Base-by-base conservation (phyloP, 805 yeast species). In the Suhomyces sp. region DNA sequence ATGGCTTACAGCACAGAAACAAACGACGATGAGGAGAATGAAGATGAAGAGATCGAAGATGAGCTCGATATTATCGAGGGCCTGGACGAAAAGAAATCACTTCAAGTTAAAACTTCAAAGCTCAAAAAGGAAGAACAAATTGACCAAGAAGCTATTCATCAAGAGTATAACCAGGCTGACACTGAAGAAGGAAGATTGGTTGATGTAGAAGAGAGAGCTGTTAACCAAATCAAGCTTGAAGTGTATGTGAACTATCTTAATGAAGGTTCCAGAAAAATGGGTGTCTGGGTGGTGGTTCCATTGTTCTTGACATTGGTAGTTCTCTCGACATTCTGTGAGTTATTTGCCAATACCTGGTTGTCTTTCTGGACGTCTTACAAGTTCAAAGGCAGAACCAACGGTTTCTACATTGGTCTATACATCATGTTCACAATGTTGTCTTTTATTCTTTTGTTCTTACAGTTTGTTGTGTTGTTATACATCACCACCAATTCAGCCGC, bases 311-410 rank as follows among this genome's bases (percentile, higher is more conserved):
- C 57, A 7, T 46, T 55, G 5, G 57, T 65, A 54, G 53, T 65
- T 31, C 49, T 77, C 13, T 72, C 78, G 46, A 78, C 80, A 1
- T 85, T 84, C 64, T 73, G 78, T 54, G 75, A 73, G 51, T 65
- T 85, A 44, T 83, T 86, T 61, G 78, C 86, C 43, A 86, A 84
- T 63, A 83, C 86, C 17, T 88, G 96, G 96, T 75, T 91, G 53
- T 85, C 96, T 1, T 90, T 86, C 67, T 90, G 97, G 97, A 76
- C 85, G 4, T 77, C 75, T 17, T 54, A 73, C 47, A 82, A 79
- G 63, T 89, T 86, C 61, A 54, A 65, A 4, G 64, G 65, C 21
- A 69, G 71, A 50, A 51, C 78, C 6, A 71, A 76, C 49, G 79
- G 83, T 0, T 83, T 83, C 59, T 89, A 89, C 71, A 86, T 86